Percentiles rank a stretch among this genome's conserved stretches.
These are phyloP conservation scores for Hypoxylon sp. DNA, from an alignment of 2,329 filamentous ascomycete genomes.

Conservation along the genomic window DNA sequence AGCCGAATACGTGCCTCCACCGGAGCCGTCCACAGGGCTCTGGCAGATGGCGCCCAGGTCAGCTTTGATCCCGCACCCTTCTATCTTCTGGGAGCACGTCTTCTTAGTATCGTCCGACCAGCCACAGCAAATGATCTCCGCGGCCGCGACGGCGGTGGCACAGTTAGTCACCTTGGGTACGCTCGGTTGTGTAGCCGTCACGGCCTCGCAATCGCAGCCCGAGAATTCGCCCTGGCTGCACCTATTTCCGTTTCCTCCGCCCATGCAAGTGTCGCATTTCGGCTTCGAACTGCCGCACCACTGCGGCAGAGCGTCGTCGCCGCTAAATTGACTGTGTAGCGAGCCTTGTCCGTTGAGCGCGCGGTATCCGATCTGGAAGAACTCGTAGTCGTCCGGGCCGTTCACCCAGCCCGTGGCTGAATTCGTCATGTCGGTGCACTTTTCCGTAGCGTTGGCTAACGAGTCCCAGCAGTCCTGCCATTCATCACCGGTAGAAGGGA, in stretches of 20 bases:
- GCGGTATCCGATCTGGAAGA: conserved; percentile 2
- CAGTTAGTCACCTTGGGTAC: background rate
- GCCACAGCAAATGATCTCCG: background rate
- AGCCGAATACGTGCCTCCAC: background rate
- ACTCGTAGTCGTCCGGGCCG: conserved; percentile 11
- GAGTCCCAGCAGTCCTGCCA: conserved; percentile 20
- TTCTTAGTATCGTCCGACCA: background rate
- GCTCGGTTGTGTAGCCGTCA: background rate
- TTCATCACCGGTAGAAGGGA: background rate
- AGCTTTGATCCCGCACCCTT: background rate
- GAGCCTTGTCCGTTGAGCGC: background rate
- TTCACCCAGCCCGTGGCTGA: conserved; percentile 5
- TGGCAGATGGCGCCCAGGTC: background rate
- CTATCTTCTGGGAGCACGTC: background rate
- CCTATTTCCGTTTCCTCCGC: background rate
- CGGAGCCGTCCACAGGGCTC: background rate
- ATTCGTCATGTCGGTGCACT: conserved; percentile 1
- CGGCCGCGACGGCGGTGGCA: background rate
- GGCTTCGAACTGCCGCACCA: background rate
- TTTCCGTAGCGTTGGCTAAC: conserved; percentile 15
- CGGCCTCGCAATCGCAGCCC: background rate
- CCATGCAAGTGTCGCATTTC: conserved; percentile 1
- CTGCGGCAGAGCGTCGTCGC: background rate
- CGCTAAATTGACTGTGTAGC: background rate
- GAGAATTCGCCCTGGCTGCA: background rate